phyloP scores from a whole-genome alignment of 306 rosid genomes.

The Glycine latifolia region DNA sequence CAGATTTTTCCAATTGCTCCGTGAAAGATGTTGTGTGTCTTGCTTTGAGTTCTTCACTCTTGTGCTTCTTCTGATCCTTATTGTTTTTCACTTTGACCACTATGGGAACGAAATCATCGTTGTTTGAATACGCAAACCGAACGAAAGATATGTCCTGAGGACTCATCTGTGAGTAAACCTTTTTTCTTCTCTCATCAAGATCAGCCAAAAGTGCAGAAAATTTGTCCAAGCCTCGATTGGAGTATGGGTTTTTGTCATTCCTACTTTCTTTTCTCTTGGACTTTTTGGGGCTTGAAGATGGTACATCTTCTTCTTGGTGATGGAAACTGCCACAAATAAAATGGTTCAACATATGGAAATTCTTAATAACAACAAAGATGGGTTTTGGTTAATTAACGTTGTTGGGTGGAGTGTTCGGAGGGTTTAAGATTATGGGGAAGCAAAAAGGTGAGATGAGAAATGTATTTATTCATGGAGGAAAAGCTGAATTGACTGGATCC shows the following conservation, averaged over 20 bases:
- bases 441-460: not conserved
- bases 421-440: conserved; percentile 19
- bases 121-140: conserved; percentile 66
- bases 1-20: conserved; percentile 40
- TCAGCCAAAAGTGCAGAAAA: conserved; percentile 84
- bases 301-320: conserved; percentile 50
- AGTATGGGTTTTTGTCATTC: conserved; percentile 62
- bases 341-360: conserved; percentile 54
- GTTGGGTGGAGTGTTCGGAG: not conserved
- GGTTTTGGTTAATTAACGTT: conserved; percentile 19
- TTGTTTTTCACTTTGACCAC: conserved; percentile 70
- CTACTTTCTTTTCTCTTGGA: conserved; percentile 57
- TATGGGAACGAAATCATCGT: conserved; percentile 76
- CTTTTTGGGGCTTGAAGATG: conserved; percentile 60
- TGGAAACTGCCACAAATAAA: conserved; percentile 63
- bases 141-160: conserved; percentile 67
- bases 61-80: conserved; percentile 46
- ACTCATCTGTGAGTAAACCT: conserved; percentile 66
- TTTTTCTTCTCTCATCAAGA: conserved; percentile 75
- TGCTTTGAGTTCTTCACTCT: conserved; percentile 43
- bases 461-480: not conserved
- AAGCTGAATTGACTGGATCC: conserved; percentile 53
- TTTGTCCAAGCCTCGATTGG: conserved; percentile 80
- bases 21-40: conserved; percentile 37
- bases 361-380: not conserved